Base-by-base conservation (phyloP, 2,329 filamentous ascomycete genomes). In the Rhynchosporium agropyri region DNA sequence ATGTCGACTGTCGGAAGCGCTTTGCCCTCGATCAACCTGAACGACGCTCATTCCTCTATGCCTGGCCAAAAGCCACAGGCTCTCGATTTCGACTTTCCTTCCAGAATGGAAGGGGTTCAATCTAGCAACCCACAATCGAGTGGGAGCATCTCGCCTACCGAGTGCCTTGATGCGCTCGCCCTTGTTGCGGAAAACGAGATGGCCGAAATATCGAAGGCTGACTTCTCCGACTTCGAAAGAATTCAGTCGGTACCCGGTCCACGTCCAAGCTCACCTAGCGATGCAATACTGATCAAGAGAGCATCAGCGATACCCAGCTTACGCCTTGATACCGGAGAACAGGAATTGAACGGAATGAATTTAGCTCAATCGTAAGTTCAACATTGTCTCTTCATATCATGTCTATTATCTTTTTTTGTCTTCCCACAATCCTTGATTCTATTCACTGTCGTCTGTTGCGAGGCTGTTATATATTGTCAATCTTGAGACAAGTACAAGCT, bases 281-380 rank as follows among this genome's bases (percentile, higher is more conserved):
- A 75, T 62, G 71, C 71, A 2, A 70, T 75, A 31, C 51, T 75
- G 1, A 74, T 74, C 60, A 73, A 70, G 59, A 67, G 73, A 15
- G 33, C 51, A 3, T 60, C 67, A 4, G 60, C 67, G 31, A 51
- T 68, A 13, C 70, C 71, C 10, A 65, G 51, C 53, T 61, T 72
- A 10, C 63, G 67, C 43, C 5, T 72, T 10, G 60, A 69, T 36
- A 72, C 70, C 2, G 63, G 65, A 40, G 62, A 68, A 33, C 48
- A 63, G 6, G 62, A 68, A 3, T 53, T 66, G n/a, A 67, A 64
- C 33, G 43, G 57, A 20, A 54, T 43, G 26, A 54, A 61, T 10
- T 38, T 55, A 33, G 60, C 65, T 45, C 63, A 65, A 33, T 29
- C 61, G 71, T 73, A 63, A 72, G 70, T 65, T 28, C 10, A 28